phyloP scores from a whole-genome alignment of 2,329 filamentous ascomycete genomes.

The Aureobasidium sp. region DNA sequence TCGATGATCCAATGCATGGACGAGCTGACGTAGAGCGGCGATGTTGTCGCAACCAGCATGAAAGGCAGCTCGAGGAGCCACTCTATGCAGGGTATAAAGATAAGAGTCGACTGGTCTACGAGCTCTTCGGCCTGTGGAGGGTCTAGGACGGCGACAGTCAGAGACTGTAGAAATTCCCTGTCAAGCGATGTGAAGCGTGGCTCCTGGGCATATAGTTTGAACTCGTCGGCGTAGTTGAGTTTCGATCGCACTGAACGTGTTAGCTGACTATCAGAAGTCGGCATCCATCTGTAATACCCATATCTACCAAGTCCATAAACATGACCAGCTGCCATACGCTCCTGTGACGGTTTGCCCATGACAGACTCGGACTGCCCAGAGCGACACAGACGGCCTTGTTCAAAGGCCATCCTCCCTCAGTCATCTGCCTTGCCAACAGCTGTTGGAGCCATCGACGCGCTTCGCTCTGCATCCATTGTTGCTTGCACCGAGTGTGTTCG shows the following conservation, averaged over 20 bases:
- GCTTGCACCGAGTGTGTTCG: slow-evolving; percentile 6
- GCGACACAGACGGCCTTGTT: slow-evolving; percentile 27
- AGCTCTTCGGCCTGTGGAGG: slow-evolving; percentile 7
- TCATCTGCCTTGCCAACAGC: neutral
- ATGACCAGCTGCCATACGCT: slow-evolving; percentile 28
- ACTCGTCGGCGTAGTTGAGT: neutral
- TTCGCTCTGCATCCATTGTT: slow-evolving; percentile 2
- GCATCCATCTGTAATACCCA: neutral
- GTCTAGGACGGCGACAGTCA: slow-evolving; percentile 20
- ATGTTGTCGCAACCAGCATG: neutral
- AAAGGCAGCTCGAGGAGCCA: slow-evolving; percentile 12
- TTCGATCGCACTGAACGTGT: slow-evolving; percentile 8
- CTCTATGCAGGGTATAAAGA: slow-evolving; percentile 17
- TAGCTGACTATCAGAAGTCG: neutral
- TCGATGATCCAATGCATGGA: slow-evolving; percentile 11
- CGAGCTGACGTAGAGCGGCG: slow-evolving; percentile 15
- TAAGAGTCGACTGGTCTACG: slow-evolving; percentile 4
- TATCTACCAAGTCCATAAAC: slow-evolving; percentile 24
- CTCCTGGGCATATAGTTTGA: slow-evolving; percentile 25
- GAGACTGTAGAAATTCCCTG: slow-evolving; percentile 21
- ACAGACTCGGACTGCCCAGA: slow-evolving; percentile 26
- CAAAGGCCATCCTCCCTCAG: slow-evolving; percentile 22
- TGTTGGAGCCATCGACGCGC: slow-evolving; percentile 3
- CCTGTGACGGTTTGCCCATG: slow-evolving; percentile 24
- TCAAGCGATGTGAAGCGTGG: slow-evolving; percentile 26